Base-by-base conservation (phyloP, 257 asterid species). In the Salvia splendens region DNA sequence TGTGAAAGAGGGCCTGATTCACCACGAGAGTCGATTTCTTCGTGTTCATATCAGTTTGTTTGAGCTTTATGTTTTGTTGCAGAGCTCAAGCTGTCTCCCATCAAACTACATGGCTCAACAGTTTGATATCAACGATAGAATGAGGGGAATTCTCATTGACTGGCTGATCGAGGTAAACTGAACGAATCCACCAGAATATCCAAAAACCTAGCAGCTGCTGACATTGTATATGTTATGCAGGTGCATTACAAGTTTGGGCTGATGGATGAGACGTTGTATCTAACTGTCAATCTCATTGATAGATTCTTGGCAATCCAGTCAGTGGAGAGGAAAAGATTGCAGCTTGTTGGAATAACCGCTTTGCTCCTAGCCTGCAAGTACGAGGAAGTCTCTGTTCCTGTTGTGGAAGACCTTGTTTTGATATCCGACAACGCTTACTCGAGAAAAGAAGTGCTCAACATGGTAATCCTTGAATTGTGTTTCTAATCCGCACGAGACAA, bases 161-260 rank as follows among this genome's bases (percentile, higher is more conserved):
- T 93, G 98, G 98, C 86, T 93, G 69, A 84, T 87, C 16, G 95
- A 89, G 97, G 98, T 92, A 77, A 15, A 5, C 56, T 1, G 30
- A 24, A 24, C 30, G 2, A 24, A 24, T 24, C 8, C 51, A 12
- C 57, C 32, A 47, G 12, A 45, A 4, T 15, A 4, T 41, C 41
- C 55, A 0, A 5, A 47, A 57, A 49, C 12, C 60, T 6, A 69
- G 24, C 14, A 56, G 17, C 41, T 12, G 35, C 24, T 35, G 65
- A 38, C 59, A 61, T 30, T 16, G 41, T 53, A 51, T 40, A 35
- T 40, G 42, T 8, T 69, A 10, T 24, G 30, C 63, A 91, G 96
- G 98, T 89, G 75, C 97, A 92, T 76, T 86, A 89, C 92, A 92
- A 89, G 81, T 92, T 92, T 32, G 97, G 89, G 56, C 84, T 92